Percentiles rank a stretch among this genome's conserved stretches.
phyloP scores from a whole-genome alignment of 2,329 filamentous ascomycete genomes.

The Fusarium torreyae region DNA sequence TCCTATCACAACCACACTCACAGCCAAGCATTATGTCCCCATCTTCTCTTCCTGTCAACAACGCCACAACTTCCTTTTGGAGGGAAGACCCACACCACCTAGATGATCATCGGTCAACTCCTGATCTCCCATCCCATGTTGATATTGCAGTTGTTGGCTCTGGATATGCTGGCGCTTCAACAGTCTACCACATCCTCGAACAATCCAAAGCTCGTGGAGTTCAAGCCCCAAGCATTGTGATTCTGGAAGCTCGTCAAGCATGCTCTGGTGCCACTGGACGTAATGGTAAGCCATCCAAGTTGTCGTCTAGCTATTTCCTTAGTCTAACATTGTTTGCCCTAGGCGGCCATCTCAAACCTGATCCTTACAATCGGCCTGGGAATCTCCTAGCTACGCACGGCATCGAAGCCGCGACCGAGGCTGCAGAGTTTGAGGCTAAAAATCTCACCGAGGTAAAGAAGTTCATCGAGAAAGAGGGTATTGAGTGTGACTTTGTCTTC shows the following conservation, averaged over 20 bases:
- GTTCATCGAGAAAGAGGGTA: not conserved
- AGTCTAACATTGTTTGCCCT: accelerated
- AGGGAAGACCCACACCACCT: constrained; percentile 1
- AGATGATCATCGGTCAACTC: constrained; percentile 7
- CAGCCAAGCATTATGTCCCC: not conserved
- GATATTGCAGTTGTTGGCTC: constrained; percentile 8
- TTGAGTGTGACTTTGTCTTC: constrained; percentile 11
- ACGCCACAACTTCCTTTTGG: constrained; percentile 12
- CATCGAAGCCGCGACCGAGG: not conserved
- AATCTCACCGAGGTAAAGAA: constrained; percentile 5
- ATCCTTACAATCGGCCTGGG: not conserved
- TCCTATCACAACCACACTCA: not conserved
- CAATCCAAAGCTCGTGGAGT: not conserved
- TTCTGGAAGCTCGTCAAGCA: constrained; percentile 14
- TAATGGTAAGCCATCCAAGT: not conserved
- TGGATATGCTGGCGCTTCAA: constrained; percentile 5
- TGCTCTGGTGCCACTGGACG: constrained; percentile 13
- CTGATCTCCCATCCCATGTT: not conserved
- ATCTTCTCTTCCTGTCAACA: not conserved
- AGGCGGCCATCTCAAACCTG: constrained; percentile 4
- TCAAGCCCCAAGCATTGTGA: not conserved
- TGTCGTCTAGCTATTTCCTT: accelerated
- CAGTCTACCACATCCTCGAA: constrained; percentile 7
- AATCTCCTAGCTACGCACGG: not conserved
- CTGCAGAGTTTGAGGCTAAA: constrained; percentile 2